phyloP scores from a whole-genome alignment of 169 alveolate species.

The Amoebophrya sp. region DNA sequence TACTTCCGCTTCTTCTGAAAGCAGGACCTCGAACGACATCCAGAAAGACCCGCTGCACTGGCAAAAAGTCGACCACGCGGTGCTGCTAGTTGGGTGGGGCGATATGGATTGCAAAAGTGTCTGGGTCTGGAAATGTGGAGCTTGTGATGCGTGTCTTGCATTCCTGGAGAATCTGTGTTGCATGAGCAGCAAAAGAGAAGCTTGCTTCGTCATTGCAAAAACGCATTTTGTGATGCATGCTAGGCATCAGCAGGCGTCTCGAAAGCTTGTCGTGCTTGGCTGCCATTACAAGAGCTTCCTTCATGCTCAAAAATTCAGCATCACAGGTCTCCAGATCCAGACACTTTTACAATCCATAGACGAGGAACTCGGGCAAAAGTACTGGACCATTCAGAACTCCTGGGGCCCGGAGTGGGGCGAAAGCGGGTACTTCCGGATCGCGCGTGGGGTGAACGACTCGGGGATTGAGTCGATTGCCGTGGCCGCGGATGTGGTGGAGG shows the following conservation, averaged over 20 bases:
- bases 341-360: neutral
- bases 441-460: conserved; percentile 40
- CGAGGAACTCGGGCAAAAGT: conserved; percentile 37
- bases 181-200: no score
- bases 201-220: no score
- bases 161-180: no score
- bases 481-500: conserved; percentile 24
- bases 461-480: conserved; percentile 43
- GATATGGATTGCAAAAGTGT: conserved; percentile 21
- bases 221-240: neutral
- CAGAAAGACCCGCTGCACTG: conserved; percentile 42
- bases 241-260: no score
- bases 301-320: no score
- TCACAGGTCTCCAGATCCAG: no score
- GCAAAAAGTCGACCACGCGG: conserved; percentile 53
- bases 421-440: conserved; percentile 54
- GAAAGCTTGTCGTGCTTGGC: no score
- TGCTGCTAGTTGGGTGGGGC: conserved; percentile 50
- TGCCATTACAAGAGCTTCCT: no score
- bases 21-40: neutral
- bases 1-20: no score
- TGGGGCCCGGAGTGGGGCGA: conserved; percentile 67
- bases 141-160: no score
- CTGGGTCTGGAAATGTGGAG: neutral
- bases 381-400: conserved; percentile 54